Conservation (phyloP, 1,284 basidiomycete genomes). For the Apiotrichum gamsii region DNA sequence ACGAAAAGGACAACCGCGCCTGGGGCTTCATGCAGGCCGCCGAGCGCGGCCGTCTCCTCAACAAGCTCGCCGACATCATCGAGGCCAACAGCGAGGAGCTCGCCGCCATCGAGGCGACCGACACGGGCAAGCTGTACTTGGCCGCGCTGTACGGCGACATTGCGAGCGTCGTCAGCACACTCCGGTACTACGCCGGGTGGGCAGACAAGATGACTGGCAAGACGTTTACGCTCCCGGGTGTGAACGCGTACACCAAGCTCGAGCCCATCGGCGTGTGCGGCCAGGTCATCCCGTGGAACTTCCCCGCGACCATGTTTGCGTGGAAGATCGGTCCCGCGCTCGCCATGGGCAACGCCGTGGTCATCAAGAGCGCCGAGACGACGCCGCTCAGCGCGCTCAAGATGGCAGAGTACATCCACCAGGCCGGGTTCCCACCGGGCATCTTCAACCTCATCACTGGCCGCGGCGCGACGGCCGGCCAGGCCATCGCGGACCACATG, state of each 20-base stretch:
- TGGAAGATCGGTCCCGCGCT: conserved; percentile 88
- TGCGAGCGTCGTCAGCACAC: conserved; percentile 66
- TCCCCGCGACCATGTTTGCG: conserved; percentile 78
- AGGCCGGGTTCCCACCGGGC: conserved; percentile 82
- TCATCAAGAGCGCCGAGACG: conserved; percentile 55
- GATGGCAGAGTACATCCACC: conserved; percentile 56
- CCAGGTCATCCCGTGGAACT: conserved; percentile 56
- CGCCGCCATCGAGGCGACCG: conserved; percentile 67
- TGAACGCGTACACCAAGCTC: conserved; percentile 50
- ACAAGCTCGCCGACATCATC: conserved; percentile 83
- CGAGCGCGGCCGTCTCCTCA: conserved; percentile 66
- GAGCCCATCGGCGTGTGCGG: conserved; percentile 12
- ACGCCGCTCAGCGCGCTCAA: conserved; percentile 77
- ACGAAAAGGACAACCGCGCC: conserved; percentile 63
- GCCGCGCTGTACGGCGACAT: conserved; percentile 77
- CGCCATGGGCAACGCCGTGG: conserved; percentile 51
- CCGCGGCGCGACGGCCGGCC: conserved; percentile 51
- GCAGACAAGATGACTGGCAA: conserved; percentile 73
- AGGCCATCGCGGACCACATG: conserved; percentile 60
- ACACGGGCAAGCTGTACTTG: conserved; percentile 76
- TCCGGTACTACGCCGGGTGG: conserved; percentile 54
- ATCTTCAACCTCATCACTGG: conserved; percentile 80
- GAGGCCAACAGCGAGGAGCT: conserved; percentile 65
- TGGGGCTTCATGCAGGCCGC: conserved; percentile 55
- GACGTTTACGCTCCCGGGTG: conserved; percentile 13